Percentiles rank a stretch among this genome's conserved stretches.
Conservation (phyloP, 768 basidiomycete genomes). For the Hydnomerulius pinastri region DNA sequence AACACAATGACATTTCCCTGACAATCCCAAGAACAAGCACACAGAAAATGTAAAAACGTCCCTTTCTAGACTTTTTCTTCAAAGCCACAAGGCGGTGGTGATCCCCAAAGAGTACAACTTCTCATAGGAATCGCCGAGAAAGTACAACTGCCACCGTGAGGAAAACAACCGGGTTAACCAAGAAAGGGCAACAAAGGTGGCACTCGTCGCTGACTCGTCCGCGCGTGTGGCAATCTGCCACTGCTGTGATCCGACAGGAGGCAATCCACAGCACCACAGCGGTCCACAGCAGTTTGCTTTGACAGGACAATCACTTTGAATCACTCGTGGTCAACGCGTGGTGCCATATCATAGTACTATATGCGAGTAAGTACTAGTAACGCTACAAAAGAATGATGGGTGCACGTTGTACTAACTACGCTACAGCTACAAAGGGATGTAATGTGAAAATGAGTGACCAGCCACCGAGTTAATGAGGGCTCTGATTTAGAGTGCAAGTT, state of each 20-base stretch:
- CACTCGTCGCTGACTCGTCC: slow-evolving; percentile 15
- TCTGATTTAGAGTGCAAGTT: background rate
- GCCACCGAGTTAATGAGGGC: no score
- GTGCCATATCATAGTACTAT: no score
- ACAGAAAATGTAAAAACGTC: background rate
- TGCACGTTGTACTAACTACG: background rate
- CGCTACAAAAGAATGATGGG: slow-evolving; percentile 12
- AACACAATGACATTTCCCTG: slow-evolving; percentile 8
- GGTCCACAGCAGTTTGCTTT: background rate
- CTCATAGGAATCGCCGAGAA: slow-evolving; percentile 1
- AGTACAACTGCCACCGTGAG: background rate
- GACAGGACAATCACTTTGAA: background rate
- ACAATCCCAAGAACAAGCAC: background rate
- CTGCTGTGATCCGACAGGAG: background rate
- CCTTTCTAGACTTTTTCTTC: background rate
- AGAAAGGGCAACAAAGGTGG: slow-evolving; percentile 8
- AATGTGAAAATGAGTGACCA: background rate
- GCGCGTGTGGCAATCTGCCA: slow-evolving; percentile 1
- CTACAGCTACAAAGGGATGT: background rate
- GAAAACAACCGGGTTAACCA: background rate
- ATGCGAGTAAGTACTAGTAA: slow-evolving; percentile 1
- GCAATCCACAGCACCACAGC: no score
- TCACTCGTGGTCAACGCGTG: background rate
- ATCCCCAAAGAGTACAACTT: slow-evolving; percentile 10
- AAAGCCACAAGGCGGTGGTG: background rate